Evolutionary conservation across 176 grass and related monocot genomes (phyloP).

Genomic region (Aegilops speltoides): DNA sequence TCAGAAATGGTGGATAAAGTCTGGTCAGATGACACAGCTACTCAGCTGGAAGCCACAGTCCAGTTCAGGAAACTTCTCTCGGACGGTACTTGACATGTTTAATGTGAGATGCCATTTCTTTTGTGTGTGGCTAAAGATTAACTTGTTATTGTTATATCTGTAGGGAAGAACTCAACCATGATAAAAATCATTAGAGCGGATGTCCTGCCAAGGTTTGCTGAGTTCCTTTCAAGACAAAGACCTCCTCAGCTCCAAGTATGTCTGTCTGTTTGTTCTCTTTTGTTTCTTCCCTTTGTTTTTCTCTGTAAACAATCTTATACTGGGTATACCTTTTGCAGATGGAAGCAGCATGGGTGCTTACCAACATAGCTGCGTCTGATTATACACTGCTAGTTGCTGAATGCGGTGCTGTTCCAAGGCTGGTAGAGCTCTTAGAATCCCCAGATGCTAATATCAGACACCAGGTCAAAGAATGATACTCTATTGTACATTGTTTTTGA

Average conservation of each 20-base stretch:
- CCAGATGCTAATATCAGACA: conserved; percentile 57
- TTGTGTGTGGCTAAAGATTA: neutral
- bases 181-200: conserved; percentile 65
- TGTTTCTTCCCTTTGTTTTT: neutral
- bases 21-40: conserved; percentile 54
- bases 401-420: conserved; percentile 55
- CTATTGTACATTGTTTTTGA: neutral
- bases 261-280: neutral
- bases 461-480: conserved; percentile 52
- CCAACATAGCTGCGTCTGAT: conserved; percentile 83
- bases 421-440: conserved; percentile 70
- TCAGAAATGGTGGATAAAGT: conserved; percentile 58
- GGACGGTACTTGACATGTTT: conserved; percentile 48
- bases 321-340: conserved; percentile 36
- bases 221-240: conserved; percentile 68
- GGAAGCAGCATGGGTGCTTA: conserved; percentile 84
- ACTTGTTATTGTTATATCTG: neutral
- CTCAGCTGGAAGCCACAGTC: conserved; percentile 68
- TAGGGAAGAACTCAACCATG: conserved; percentile 55
- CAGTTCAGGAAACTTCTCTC: conserved; percentile 80
- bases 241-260: conserved; percentile 74
- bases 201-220: conserved; percentile 70
- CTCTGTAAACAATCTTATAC: neutral
- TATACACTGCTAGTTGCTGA: conserved; percentile 73
- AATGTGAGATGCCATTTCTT: conserved; percentile 2